A percentile compares a stretch with the other conserved stretches of the same genome.
phyloP scores from a whole-genome alignment of 805 yeast species.

The Starmerella cellae region DNA sequence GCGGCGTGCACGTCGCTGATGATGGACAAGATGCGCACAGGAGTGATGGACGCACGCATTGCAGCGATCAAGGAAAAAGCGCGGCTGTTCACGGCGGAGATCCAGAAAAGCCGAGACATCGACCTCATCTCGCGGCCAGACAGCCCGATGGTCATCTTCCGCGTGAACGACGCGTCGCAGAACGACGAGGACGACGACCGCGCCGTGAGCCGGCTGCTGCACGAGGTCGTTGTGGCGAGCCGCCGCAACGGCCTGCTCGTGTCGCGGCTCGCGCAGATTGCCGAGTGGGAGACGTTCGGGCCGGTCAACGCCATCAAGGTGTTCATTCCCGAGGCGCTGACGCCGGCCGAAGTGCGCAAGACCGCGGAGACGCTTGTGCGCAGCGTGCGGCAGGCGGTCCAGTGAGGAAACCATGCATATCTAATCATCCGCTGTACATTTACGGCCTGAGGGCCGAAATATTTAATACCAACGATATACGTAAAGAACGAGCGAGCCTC shows the following conservation, averaged over 20 bases:
- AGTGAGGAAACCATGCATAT: no score
- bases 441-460: no score
- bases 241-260: slow-evolving; percentile 45
- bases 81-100: slow-evolving; percentile 8
- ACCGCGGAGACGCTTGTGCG: slow-evolving; percentile 31
- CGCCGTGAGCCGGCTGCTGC: slow-evolving; percentile 47
- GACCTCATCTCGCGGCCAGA: slow-evolving; percentile 42
- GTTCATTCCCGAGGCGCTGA: slow-evolving; percentile 36
- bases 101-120: slow-evolving; percentile 27
- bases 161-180: slow-evolving; percentile 34
- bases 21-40: slow-evolving; percentile 25
- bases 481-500: no score
- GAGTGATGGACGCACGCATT: slow-evolving; percentile 22
- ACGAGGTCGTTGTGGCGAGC: slow-evolving; percentile 47
- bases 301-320: slow-evolving; percentile 48
- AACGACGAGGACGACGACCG: slow-evolving; percentile 26
- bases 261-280: slow-evolving; percentile 47
- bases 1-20: slow-evolving; percentile 33
- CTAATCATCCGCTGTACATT: no score
- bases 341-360: slow-evolving; percentile 33
- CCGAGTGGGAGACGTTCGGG: slow-evolving; percentile 64
- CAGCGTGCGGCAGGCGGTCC: slow-evolving; percentile 12
- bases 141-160: slow-evolving; percentile 61
- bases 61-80: slow-evolving; percentile 17
- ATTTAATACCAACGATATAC: no score